A percentile compares a stretch with the other conserved stretches of the same genome.
Evolutionary conservation across 164 flowering plant genomes (phyloP).

Genomic region (Vitis cinerea): DNA sequence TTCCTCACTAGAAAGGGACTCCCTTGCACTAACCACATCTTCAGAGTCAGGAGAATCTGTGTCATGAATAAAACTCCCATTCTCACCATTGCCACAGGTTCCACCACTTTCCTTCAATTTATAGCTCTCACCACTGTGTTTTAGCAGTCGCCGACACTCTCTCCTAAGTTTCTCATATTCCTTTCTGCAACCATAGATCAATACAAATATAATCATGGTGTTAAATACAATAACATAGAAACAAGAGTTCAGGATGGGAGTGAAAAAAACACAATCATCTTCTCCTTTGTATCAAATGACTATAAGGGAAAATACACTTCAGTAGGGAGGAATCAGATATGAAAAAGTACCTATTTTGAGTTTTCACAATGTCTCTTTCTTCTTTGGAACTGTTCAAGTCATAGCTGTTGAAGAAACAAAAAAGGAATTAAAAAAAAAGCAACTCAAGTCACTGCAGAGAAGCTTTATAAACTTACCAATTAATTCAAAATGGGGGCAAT

Average conservation of each 20-base stretch:
- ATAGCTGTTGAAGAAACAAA: constrained; percentile 40
- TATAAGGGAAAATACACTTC: no score
- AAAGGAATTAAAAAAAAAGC: not conserved
- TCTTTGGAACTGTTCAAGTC: constrained; percentile 54
- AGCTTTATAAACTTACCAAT: no score
- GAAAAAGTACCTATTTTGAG: constrained; percentile 42
- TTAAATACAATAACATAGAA: not conserved
- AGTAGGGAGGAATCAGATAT: not conserved
- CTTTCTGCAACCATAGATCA: constrained; percentile 47
- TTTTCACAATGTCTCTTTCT: constrained; percentile 49
- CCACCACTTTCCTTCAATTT: constrained; percentile 23
- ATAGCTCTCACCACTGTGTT: constrained; percentile 20
- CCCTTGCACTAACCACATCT: constrained; percentile 83
- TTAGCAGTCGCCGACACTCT: constrained; percentile 44
- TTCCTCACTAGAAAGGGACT: constrained; percentile 78
- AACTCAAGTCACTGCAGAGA: no score
- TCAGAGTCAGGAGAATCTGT: constrained; percentile 50
- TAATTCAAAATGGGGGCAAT: no score
- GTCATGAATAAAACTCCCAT: constrained; percentile 24
- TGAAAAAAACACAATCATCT: not conserved
- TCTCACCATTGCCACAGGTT: constrained; percentile 22
- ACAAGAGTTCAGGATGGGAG: not conserved
- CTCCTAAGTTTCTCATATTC: constrained; percentile 63
- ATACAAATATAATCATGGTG: not conserved
- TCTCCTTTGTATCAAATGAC: not conserved